Percentiles rank a stretch among this genome's conserved stretches.
phyloP scores from a whole-genome alignment of 2,329 filamentous ascomycete species.

The Cladosporium sp. region DNA sequence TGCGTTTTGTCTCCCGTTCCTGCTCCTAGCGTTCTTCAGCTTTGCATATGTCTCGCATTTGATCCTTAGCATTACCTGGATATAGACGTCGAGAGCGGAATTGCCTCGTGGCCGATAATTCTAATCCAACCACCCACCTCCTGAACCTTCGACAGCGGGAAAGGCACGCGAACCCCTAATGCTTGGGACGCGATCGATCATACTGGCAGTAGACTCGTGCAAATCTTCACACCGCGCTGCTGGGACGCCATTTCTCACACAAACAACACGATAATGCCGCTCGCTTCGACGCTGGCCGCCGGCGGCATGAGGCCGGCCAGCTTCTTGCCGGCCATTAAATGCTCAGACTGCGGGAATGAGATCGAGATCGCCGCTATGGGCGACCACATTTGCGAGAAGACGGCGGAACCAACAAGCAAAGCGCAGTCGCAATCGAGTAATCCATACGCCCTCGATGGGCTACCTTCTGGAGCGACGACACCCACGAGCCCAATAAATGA shows the following conservation, averaged over 20 bases:
- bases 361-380: constrained; percentile 84
- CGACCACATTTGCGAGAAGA: constrained; percentile 64
- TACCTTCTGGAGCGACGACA: not conserved
- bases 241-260: not conserved
- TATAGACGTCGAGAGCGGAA: constrained; percentile 3
- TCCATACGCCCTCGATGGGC: constrained; percentile 1
- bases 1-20: constrained; percentile 11
- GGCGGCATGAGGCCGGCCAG: constrained; percentile 55
- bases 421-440: not conserved
- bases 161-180: constrained; percentile 7
- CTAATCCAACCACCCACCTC: constrained; percentile 11
- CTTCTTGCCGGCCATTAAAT: constrained; percentile 81
- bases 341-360: constrained; percentile 71
- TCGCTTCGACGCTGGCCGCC: constrained; percentile 24
- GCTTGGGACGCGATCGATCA: not conserved
- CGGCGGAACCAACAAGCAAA: constrained; percentile 14
- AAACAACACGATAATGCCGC: constrained; percentile 21
- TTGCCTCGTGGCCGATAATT: constrained; percentile 6
- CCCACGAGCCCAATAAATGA: constrained; percentile 3
- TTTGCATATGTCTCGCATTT: constrained; percentile 6
- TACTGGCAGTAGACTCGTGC: constrained; percentile 2
- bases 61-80: constrained; percentile 6
- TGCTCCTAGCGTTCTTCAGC: constrained; percentile 13
- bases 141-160: not conserved
- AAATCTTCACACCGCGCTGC: constrained; percentile 2